Conservation (phyloP, 2,329 filamentous ascomycete genomes). For the Bimuria novae-zelandiae region DNA sequence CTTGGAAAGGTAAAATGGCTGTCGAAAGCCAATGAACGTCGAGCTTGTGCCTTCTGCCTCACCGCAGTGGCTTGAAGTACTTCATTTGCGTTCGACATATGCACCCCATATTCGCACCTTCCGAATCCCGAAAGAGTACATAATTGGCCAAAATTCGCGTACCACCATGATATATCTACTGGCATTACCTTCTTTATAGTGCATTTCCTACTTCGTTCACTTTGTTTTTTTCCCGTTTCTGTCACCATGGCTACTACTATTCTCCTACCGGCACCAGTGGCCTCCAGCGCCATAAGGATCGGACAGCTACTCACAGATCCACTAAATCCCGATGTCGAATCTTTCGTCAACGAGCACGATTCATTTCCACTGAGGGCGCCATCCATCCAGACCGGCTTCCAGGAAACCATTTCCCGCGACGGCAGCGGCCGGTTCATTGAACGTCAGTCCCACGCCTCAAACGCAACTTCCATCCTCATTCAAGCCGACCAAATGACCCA, state of each 20-base stretch:
- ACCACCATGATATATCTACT: background rate
- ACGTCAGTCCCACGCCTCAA: constrained; percentile 11
- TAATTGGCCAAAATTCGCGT: too few relatives aligned
- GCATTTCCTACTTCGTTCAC: background rate
- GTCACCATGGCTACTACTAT: constrained; percentile 27
- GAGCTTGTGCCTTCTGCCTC: background rate
- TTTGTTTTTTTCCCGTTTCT: constrained; percentile 1
- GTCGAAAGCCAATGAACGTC: background rate
- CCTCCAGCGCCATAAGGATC: constrained; percentile 24
- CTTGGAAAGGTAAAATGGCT: background rate
- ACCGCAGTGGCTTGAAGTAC: background rate
- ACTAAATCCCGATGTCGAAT: constrained; percentile 18
- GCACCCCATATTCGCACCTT: too few relatives aligned
- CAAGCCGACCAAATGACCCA: constrained; percentile 25
- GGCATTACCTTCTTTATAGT: background rate
- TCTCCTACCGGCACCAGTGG: constrained; percentile 30
- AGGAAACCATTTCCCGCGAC: constrained; percentile 24
- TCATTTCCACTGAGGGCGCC: constrained; percentile 8
- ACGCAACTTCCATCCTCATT: constrained; percentile 22
- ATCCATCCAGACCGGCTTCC: constrained; percentile 16
- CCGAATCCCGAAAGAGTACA: too few relatives aligned
- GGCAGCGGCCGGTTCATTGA: constrained; percentile 23
- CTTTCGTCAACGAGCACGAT: constrained; percentile 18
- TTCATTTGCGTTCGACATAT: background rate
- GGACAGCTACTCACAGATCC: constrained; percentile 38